Evolutionary conservation across 306 rosid species (phyloP).

Genomic region (Bauhinia variegata): DNA sequence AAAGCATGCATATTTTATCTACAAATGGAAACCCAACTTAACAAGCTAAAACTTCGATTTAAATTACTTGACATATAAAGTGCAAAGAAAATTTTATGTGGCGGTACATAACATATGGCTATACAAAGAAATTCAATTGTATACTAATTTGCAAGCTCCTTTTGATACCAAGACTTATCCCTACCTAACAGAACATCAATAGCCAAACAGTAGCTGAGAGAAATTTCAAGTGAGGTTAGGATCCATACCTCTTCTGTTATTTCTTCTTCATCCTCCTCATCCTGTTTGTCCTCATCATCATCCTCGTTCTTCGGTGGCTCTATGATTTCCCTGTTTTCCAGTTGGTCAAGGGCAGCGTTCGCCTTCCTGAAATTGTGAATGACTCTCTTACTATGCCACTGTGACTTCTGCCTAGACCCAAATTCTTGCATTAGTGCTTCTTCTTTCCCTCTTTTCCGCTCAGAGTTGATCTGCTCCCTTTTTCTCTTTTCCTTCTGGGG

Average conservation of each 20-base stretch:
- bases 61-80: no score
- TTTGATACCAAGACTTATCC: background rate
- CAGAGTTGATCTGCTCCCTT: slow-evolving; percentile 48
- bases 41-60: background rate
- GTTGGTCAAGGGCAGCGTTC: slow-evolving; percentile 76
- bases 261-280: slow-evolving; percentile 70
- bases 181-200: slow-evolving; percentile 6
- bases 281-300: slow-evolving; percentile 59
- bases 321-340: slow-evolving; percentile 80
- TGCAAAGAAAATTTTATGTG: no score
- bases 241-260: slow-evolving; percentile 76
- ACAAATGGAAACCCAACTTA: background rate
- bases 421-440: slow-evolving; percentile 74
- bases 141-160: background rate
- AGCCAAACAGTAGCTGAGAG: slow-evolving; percentile 18
- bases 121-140: background rate
- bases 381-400: slow-evolving; percentile 73
- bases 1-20: background rate
- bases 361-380: slow-evolving; percentile 70
- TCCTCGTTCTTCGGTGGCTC: slow-evolving; percentile 66
- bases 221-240: slow-evolving; percentile 20
- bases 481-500: slow-evolving; percentile 76
- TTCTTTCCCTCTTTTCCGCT: slow-evolving; percentile 57
- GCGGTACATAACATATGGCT: background rate
- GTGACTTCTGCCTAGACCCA: slow-evolving; percentile 80